Conservation (phyloP, 345 rosid species). For the Crucihimalaya himalaica region DNA sequence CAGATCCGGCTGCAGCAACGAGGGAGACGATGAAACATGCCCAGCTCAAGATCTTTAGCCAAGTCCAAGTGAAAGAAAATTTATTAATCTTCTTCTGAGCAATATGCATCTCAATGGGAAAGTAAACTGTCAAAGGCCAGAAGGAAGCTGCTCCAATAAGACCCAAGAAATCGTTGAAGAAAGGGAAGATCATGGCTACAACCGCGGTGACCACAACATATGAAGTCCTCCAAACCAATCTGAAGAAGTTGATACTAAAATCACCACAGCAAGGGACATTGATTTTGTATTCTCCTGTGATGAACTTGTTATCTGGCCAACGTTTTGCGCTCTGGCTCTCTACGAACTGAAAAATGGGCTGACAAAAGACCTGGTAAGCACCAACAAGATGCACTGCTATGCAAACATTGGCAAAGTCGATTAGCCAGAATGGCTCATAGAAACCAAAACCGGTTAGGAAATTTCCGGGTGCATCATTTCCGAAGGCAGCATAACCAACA, state of each 20-base stretch:
- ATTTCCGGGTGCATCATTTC: constrained; percentile 80
- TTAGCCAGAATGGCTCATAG: constrained; percentile 84
- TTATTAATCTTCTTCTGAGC: constrained; percentile 52
- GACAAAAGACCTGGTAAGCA: constrained; percentile 87
- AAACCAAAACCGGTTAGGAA: constrained; percentile 89
- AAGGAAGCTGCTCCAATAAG: constrained; percentile 83
- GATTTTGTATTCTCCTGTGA: constrained; percentile 52
- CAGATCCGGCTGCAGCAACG: constrained; percentile 69
- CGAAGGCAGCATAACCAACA: constrained; percentile 85
- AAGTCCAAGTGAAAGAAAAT: constrained; percentile 67
- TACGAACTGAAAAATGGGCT: constrained; percentile 67
- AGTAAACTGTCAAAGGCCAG: constrained; percentile 89
- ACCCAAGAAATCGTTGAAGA: constrained; percentile 89
- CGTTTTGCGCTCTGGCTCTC: constrained; percentile 50
- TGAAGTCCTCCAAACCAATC: constrained; percentile 68
- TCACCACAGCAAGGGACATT: constrained; percentile 51
- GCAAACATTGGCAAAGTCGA: constrained; percentile 85
- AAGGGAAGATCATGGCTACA: constrained; percentile 82
- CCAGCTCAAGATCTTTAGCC: constrained; percentile 71
- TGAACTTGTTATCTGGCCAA: constrained; percentile 71
- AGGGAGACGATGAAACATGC: constrained; percentile 63
- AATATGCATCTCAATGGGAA: constrained; percentile 88
- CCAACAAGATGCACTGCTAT: constrained; percentile 77
- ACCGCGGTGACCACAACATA: constrained; percentile 68
- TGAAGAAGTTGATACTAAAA: constrained; percentile 54